A percentile compares a stretch with the other conserved stretches of the same genome.
phyloP scores from a whole-genome alignment of 768 basidiomycete genomes.

The Rhizopogon salebrosus region DNA sequence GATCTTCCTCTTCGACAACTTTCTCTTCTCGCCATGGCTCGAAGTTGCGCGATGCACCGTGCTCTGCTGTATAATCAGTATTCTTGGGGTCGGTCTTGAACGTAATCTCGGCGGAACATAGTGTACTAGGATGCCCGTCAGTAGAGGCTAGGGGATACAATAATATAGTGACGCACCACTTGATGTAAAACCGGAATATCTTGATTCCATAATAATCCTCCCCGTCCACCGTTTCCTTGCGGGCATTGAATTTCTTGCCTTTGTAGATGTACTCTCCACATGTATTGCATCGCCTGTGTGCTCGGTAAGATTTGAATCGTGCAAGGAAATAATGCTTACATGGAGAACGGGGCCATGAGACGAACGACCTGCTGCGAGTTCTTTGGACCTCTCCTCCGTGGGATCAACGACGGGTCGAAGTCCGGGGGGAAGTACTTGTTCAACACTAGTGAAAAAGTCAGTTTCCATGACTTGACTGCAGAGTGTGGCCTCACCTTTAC shows the following conservation, averaged over 20 bases:
- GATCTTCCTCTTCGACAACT: constrained; percentile 76
- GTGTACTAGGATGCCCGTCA: constrained; percentile 52
- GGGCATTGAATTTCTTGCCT: constrained; percentile 99
- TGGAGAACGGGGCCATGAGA: constrained; percentile 99
- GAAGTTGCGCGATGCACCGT: constrained; percentile 96
- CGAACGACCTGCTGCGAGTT: constrained; percentile 97
- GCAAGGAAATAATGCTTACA: constrained; percentile 45
- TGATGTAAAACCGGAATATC: constrained; percentile 90
- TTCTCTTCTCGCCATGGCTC: constrained; percentile 92
- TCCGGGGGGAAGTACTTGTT: constrained; percentile 98
- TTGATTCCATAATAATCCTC: constrained; percentile 99
- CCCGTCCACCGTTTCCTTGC: constrained; percentile 96
- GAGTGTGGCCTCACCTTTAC: constrained; percentile 53
- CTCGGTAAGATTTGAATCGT: constrained; percentile 7
- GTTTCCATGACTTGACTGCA: neutral
- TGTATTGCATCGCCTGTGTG: constrained; percentile 77
- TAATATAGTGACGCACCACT: constrained; percentile 57
- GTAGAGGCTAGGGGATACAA: constrained; percentile 6
- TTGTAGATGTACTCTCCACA: constrained; percentile 99
- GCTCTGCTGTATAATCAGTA: constrained; percentile 89
- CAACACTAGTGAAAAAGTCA: constrained; percentile 48
- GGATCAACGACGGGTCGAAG: constrained; percentile 96
- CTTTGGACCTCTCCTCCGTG: constrained; percentile 82
- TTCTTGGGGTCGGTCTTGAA: constrained; percentile 99
- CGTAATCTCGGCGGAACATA: constrained; percentile 97